Base-by-base conservation (phyloP, 2,329 filamentous ascomycete genomes). In the Penicillium paneum region DNA sequence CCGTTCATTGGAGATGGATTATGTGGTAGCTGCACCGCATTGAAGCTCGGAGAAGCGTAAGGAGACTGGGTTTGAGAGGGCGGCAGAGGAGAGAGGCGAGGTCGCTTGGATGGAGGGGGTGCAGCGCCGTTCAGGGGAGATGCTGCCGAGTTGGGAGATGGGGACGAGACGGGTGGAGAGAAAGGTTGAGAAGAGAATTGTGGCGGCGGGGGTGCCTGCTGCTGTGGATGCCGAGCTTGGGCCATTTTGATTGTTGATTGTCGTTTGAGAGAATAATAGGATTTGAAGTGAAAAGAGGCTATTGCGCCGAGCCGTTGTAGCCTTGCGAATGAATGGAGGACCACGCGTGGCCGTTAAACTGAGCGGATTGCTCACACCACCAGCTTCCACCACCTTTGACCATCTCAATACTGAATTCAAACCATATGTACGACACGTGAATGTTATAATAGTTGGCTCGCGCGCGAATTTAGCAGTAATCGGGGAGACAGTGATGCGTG, bases 101-200 rank as follows among this genome's bases (percentile, higher is more conserved):
- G 86, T 70, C 89, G 83, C 76, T 94, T 93, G 55, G 82, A 83
- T 15, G 89, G 86, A 45, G 88, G 88, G 45, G 87, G 82, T 74
- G 87, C 76, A 44, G 68, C 74, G 73, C 68, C 68, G 58, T 70
- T 73, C 49, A 73, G 75, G 15, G 79, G 75, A 59, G 82, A 81
- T 31, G 80, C 78, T 26, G 43, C 26, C 21, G 81, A 76, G 46
- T 78, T 81, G 41, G 87, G 85, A 24, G 87, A 86, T 24, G 85
- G 81, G 34, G 81, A 80, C 45, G 80, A 80, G 54, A 83, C 85
- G 29, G 82, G 80, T 62, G 84, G 84, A 58, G 85, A 87, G 72
- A 83, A 89, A 50, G 79, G 75, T 61, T 80, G 79, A 52, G 80
- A 78, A 48, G 80, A 72, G 40, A 73, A 74, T 60, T 75, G 74